Percentiles rank a stretch among this genome's conserved stretches.
Evolutionary conservation across 2,329 filamentous ascomycete species (phyloP).

Genomic region (Tothia fuscella): DNA sequence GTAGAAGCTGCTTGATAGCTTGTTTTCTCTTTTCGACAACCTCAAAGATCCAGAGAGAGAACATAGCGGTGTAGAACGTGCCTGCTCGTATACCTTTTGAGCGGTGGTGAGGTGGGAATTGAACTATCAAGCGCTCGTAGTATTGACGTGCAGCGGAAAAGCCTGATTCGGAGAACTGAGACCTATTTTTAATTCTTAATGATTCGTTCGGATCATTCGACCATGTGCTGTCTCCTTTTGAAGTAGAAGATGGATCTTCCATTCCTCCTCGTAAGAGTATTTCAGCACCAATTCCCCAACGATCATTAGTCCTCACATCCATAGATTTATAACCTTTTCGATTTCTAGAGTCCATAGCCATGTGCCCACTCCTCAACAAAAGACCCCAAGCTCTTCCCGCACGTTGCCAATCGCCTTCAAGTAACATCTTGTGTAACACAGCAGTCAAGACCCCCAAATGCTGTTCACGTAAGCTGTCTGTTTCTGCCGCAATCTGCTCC

Average conservation of each 20-base stretch:
- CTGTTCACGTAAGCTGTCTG: constrained; percentile 29
- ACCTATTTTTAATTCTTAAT: too few species aligned
- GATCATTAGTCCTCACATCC: constrained; percentile 55
- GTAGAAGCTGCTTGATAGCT: too few species aligned
- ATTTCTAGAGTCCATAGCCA: constrained; percentile 27
- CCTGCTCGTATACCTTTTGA: constrained; percentile 51
- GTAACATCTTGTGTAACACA: constrained; percentile 60
- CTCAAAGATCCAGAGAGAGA: constrained; percentile 70
- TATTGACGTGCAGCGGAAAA: constrained; percentile 52
- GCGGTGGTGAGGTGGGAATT: constrained; percentile 39
- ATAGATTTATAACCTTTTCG: constrained; percentile 41
- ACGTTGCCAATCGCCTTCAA: constrained; percentile 55
- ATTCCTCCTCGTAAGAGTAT: constrained; percentile 50
- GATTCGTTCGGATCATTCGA: neutral
- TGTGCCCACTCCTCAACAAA: constrained; percentile 40
- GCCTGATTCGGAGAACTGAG: constrained; percentile 27
- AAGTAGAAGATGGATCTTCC: neutral
- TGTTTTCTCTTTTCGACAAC: constrained; percentile 31
- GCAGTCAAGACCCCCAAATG: constrained; percentile 58
- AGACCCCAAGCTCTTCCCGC: constrained; percentile 67
- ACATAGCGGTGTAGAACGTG: constrained; percentile 69
- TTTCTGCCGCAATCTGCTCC: constrained; percentile 13
- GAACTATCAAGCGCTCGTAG: constrained; percentile 66
- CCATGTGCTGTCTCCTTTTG: neutral
- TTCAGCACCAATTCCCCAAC: constrained; percentile 80